phyloP scores from a whole-genome alignment of 345 rosid species.

The Brassica juncea region DNA sequence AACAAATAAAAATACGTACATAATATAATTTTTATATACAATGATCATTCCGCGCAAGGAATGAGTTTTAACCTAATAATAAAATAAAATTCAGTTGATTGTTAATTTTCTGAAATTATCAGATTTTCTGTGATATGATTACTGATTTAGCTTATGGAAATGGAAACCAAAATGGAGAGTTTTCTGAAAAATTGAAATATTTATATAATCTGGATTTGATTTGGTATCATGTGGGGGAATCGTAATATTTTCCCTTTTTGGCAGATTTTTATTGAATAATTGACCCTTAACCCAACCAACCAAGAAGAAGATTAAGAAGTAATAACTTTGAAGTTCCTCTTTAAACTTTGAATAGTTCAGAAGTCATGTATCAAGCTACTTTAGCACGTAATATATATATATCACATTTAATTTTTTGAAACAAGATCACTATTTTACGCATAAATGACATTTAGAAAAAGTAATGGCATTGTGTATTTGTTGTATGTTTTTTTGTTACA shows the following conservation, averaged over 20 bases:
- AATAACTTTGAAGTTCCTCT: not conserved
- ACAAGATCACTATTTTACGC: not conserved
- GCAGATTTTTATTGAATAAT: constrained; percentile 4
- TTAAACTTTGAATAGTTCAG: not conserved
- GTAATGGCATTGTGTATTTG: not conserved
- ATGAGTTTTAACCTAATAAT: too few relatives aligned
- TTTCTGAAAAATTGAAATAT: not conserved
- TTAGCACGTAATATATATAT: not conserved
- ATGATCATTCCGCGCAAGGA: too few relatives aligned
- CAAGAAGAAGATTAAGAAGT: not conserved
- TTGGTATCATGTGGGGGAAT: not conserved
- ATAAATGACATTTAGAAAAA: not conserved
- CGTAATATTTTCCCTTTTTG: not conserved
- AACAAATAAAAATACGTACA: too few relatives aligned
- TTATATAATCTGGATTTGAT: not conserved
- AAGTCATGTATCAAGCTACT: not conserved
- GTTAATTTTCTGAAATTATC: not conserved
- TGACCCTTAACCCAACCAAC: not conserved
- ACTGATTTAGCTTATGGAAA: not conserved
- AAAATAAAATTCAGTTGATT: too few relatives aligned
- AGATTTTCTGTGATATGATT: constrained; percentile 22
- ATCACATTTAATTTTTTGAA: not conserved
- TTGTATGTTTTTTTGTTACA: not conserved
- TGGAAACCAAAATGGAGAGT: constrained; percentile 9
- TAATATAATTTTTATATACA: too few relatives aligned